Conservation (phyloP, 2,329 filamentous ascomycete species). For the Bipolaris victoriae region DNA sequence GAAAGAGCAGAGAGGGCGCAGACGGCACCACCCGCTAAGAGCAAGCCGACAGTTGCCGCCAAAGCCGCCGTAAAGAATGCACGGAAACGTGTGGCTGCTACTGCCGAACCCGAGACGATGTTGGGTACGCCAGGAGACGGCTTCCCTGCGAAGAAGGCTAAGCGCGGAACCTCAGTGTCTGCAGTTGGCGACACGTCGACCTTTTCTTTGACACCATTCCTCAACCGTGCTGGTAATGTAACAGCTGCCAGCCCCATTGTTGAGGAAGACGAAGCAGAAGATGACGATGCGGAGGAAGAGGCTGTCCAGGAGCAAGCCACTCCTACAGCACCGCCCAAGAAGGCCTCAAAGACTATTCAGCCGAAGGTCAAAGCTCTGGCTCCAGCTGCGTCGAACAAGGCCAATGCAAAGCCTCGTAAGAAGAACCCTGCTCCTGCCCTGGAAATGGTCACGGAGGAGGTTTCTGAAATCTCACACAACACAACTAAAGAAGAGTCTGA, state of each 20-base stretch:
- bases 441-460: slow-evolving; percentile 54
- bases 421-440: slow-evolving; percentile 47
- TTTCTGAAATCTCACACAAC: slow-evolving; percentile 36
- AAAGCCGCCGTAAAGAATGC: slow-evolving; percentile 49
- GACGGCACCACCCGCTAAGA: slow-evolving; percentile 40
- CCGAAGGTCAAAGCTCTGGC: slow-evolving; percentile 52
- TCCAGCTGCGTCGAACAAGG: slow-evolving; percentile 53
- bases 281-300: slow-evolving; percentile 32
- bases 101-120: slow-evolving; percentile 56
- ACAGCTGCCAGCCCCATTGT: slow-evolving; percentile 53
- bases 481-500: slow-evolving; percentile 48
- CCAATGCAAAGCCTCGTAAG: slow-evolving; percentile 53
- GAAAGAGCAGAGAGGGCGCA: slow-evolving; percentile 54
- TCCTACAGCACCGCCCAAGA: slow-evolving; percentile 40
- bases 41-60: slow-evolving; percentile 36
- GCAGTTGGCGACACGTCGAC: slow-evolving; percentile 83
- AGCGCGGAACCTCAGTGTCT: slow-evolving; percentile 59
- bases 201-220: slow-evolving; percentile 93
- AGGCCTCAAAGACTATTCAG: slow-evolving; percentile 31
- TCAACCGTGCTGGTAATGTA: slow-evolving; percentile 74
- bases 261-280: slow-evolving; percentile 30
- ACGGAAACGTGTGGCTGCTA: slow-evolving; percentile 51
- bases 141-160: slow-evolving; percentile 54
- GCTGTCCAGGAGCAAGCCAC: slow-evolving; percentile 35
- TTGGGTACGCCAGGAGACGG: slow-evolving; percentile 58